Base-by-base conservation (phyloP, 495 filamentous ascomycete genomes). In the Entonaema liquescens region DNA sequence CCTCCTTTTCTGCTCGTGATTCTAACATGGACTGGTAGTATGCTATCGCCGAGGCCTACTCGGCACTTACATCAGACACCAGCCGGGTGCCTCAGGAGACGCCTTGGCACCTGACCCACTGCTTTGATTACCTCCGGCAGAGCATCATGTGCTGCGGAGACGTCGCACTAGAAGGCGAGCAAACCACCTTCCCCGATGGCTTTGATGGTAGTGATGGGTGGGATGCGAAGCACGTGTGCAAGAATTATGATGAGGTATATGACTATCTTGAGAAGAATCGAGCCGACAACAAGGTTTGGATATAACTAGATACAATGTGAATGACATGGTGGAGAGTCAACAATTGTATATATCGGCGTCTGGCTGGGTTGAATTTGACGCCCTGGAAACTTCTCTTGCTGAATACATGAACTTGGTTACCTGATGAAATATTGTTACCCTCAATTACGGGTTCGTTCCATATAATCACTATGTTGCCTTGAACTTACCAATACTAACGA, bases 51-150 rank as follows among this genome's bases (percentile, higher is more conserved):
- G 67, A 74, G 25, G 73, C 75, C 2, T 78, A 82, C 28, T 80
- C 80, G 3, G 79, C 77, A 0, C 67, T 79, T 7, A 75, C 71
- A 1, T 78, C 77, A 9, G 78, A 80, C 67, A 44, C 36, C 13
- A 73, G 33, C 50, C 62, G 54, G 38, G 38, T 80, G 52, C 81
- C 79, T 1, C 47, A 68, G 19, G 79, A 82, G 53, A 78, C 79
- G 31, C 70, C 79, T 3, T 83, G 81, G 81, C 83, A 84, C 25
- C 59, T 84, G 23, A 75, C 62, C 47, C 83, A 85, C 57, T 85
- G 83, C 74, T 81, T 85, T 59, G 82, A 83, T 28, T 85, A 84
- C 55, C 55, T 84, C 56, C 76, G 83, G 13, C 83, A 84, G 71
- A 74, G 76, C 52, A 83, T 85, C 69, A 79, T 83, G 79, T 84